Conservation (phyloP, 495 filamentous ascomycete genomes). For the Hypoxylon fragiforme region DNA sequence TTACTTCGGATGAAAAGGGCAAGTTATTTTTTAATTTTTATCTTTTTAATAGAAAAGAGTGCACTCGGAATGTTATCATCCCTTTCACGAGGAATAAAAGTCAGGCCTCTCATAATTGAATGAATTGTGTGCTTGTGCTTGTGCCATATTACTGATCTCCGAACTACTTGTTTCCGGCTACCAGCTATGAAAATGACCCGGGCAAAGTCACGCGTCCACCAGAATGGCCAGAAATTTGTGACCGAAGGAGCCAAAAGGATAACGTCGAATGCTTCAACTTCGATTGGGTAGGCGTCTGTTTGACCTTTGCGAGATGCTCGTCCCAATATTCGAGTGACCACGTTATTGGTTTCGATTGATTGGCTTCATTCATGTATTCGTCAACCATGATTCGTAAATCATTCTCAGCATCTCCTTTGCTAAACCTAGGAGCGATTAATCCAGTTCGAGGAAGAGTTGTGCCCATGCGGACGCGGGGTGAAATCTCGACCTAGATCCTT, state of each 20-base stretch:
- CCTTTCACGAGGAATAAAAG: too few relatives aligned
- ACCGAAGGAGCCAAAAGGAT: not conserved
- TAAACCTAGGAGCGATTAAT: conserved; percentile 13
- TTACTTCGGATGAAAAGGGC: conserved; percentile 11
- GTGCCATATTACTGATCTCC: not conserved
- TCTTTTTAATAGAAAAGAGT: too few relatives aligned
- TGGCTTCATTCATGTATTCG: conserved; percentile 28
- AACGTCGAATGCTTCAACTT: not conserved
- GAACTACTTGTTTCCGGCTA: not conserved
- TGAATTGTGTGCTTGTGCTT: not conserved
- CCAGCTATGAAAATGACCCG: not conserved
- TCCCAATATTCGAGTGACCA: conserved; percentile 4
- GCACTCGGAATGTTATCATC: too few relatives aligned
- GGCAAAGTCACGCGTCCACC: not conserved
- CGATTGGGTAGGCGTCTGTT: not conserved
- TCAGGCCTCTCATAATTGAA: not conserved
- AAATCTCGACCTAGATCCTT: conserved; percentile 9
- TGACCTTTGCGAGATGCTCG: not conserved
- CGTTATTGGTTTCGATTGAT: conserved; percentile 13
- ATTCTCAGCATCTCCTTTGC: conserved; percentile 12
- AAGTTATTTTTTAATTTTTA: too few relatives aligned
- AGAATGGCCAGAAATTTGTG: not conserved
- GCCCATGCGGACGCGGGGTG: conserved; percentile 2
- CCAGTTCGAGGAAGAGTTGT: conserved; percentile 6
- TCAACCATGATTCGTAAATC: conserved; percentile 35